Evolutionary conservation across 148 eudicot genomes (phyloP).

Genomic region (Bassia scoparia): DNA sequence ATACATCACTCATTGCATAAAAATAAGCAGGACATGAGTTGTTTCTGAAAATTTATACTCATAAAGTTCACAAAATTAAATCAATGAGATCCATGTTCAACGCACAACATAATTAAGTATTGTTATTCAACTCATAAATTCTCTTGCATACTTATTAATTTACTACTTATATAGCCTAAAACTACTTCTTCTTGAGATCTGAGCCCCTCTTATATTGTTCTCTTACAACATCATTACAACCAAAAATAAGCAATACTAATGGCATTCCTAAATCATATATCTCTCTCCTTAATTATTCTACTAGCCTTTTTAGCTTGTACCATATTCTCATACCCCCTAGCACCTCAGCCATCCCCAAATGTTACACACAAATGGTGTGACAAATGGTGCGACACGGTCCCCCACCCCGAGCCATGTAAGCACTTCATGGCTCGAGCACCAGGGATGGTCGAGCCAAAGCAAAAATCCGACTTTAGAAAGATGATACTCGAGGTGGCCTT

Average conservation of each 20-base stretch:
- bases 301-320: not conserved
- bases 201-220: conserved; percentile 17
- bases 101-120: not conserved
- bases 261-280: conserved; percentile 8
- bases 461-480: conserved; percentile 41
- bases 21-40: conserved; percentile 16
- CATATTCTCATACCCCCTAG: not conserved
- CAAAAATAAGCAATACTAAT: not conserved
- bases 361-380: conserved; percentile 50
- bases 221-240: not conserved
- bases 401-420: conserved; percentile 45
- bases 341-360: not conserved
- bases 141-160: conserved; percentile 21
- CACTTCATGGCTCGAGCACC: conserved; percentile 35
- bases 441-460: conserved; percentile 27
- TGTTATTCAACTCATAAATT: not conserved
- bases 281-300: conserved; percentile 15
- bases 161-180: conserved; percentile 9
- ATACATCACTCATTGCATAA: conserved; percentile 13
- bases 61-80: not conserved
- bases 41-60: conserved; percentile 8
- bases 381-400: conserved; percentile 56
- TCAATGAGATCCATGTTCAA: conserved; percentile 9
- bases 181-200: conserved; percentile 13
- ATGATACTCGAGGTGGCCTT: conserved; percentile 53